These are phyloP conservation scores for Rhizopogon salebrosus DNA, from an alignment of 768 basidiomycete genomes.

Conservation along the genomic window DNA sequence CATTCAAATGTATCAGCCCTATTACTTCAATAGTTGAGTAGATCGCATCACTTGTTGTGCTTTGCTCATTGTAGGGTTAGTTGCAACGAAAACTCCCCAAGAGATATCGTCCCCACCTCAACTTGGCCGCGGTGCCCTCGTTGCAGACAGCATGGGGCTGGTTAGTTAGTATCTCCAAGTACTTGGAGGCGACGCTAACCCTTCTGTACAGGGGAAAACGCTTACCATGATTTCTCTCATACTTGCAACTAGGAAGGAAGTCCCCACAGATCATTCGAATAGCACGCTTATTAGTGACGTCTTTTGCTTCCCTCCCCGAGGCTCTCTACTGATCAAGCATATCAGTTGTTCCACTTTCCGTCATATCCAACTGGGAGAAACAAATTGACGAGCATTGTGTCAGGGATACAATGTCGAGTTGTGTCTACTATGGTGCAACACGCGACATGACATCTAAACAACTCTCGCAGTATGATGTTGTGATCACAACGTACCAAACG, in stretches of 20 bases:
- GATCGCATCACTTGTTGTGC: neutral
- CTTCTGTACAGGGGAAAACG: conserved; percentile 71
- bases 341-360: conserved; percentile 75
- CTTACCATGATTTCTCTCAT: conserved; percentile 82
- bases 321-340: conserved; percentile 1
- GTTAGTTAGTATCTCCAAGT: conserved; percentile 22
- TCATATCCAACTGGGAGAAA: conserved; percentile 86
- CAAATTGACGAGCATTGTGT: conserved; percentile 73
- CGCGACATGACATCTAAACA: conserved; percentile 54
- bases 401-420: conserved; percentile 44
- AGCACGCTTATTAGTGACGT: conserved; percentile 74
- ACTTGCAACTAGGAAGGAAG: conserved; percentile 68
- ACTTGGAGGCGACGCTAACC: neutral
- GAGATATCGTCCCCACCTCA: conserved; percentile 42
- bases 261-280: conserved; percentile 49
- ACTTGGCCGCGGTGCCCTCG: conserved; percentile 81
- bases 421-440: conserved; percentile 70
- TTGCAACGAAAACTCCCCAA: conserved; percentile 81
- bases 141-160: conserved; percentile 87
- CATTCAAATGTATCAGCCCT: conserved; percentile 31
- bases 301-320: neutral
- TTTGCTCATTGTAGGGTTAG: conserved; percentile 26
- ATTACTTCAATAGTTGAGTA: conserved; percentile 63
- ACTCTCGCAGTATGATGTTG: conserved; percentile 65
- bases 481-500: conserved; percentile 82